Base-by-base conservation (phyloP, 2,329 filamentous ascomycete genomes). In the Aspergillus luchuensis region DNA sequence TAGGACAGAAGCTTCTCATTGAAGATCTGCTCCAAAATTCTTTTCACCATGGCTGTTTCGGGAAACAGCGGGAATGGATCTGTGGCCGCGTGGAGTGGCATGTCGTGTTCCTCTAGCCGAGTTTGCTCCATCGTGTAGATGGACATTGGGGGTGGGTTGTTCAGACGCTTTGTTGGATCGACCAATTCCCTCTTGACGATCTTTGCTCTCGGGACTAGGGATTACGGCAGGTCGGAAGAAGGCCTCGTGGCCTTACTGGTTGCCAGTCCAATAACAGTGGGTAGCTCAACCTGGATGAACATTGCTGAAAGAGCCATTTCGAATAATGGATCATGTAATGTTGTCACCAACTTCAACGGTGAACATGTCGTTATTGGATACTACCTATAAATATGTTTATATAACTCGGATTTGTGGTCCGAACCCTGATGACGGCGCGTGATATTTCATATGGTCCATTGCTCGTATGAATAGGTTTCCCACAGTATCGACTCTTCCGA, bases 1-100 rank as follows among this genome's bases (percentile, higher is more conserved):
- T 25, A 47, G 13, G 8, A 23, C 21, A 1, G 21, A 1, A 23
- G 21, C 13, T 82, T 78, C 0, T 82, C 76, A 54, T 81, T 82
- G 43, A 88, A 78, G 25, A 88, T 80, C 71, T 89, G 87, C 0
- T 74, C 75, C 60, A 87, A 79, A 79, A 89, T 88, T 2, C 2
- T 19, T 58, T 83, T 80, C 67, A 82, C 73, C 45, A 89, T 80
- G 1, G 86, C 86, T 54, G 87, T 85, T 85, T 80, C 68, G 5
- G 82, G 84, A 72, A 89, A 89, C 17, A 89, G 80, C 1, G 79
- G 78, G 71, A 89, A 89, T 0, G 87, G 86, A 57, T 87, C 82
- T 0, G 86, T 86, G 50, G 87, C 85, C 2, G 86, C 87, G 51
- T 84, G 78, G 1, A 81, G 81, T 1, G 87, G 89, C 23, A 89